phyloP scores from a whole-genome alignment of 108 stramenopile genomes.

The Schizochytrium sp. region DNA sequence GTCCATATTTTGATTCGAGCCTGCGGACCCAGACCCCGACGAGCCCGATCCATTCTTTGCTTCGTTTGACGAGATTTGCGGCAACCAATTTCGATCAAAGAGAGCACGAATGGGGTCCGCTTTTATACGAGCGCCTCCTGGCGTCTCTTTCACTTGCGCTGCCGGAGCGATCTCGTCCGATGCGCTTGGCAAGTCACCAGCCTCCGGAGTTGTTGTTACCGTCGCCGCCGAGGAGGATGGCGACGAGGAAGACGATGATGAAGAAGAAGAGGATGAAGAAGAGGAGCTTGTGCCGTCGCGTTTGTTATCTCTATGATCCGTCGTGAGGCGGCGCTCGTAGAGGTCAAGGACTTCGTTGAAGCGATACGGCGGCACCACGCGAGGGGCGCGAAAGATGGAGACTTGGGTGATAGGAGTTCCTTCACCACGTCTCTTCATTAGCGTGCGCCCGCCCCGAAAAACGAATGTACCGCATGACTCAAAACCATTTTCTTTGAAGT shows the following conservation, averaged over 20 bases:
- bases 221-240: too few species aligned
- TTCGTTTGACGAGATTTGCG: neutral
- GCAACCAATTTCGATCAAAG: neutral
- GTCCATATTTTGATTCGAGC: neutral
- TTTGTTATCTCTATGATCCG: too few species aligned
- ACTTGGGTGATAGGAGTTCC: neutral
- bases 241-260: too few species aligned
- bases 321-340: neutral
- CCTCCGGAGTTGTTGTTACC: too few species aligned
- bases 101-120: neutral
- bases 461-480: neutral
- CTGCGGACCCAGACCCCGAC: neutral
- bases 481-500: neutral
- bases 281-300: too few species aligned
- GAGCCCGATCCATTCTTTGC: neutral
- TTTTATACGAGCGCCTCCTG: too few species aligned
- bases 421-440: neutral
- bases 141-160: too few species aligned
- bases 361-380: neutral
- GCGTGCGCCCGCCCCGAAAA: neutral
- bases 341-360: neutral
- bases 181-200: too few species aligned
- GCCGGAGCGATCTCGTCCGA: too few species aligned
- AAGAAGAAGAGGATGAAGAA: too few species aligned
- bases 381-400: neutral